phyloP scores from a whole-genome alignment of 2,329 filamentous ascomycete species.

The Pezicula radicicola region DNA sequence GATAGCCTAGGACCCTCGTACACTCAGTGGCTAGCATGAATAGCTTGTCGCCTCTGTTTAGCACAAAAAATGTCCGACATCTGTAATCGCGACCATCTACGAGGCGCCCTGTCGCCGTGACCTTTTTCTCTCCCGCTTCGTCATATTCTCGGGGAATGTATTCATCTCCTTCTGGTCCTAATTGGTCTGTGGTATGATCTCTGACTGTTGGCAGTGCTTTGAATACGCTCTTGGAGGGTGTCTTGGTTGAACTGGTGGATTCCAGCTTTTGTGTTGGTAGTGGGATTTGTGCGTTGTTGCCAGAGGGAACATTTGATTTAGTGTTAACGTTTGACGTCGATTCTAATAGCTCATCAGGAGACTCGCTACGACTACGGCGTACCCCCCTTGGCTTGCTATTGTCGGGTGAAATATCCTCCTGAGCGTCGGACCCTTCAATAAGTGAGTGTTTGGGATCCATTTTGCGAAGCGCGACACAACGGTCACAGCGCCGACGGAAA shows the following conservation, averaged over 20 bases:
- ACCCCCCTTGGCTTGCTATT: too few relatives aligned
- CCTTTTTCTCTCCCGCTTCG: conserved; percentile 91
- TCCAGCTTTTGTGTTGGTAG: too few relatives aligned
- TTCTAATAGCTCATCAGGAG: too few relatives aligned
- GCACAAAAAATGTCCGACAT: conserved; percentile 90
- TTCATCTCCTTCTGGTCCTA: conserved; percentile 85
- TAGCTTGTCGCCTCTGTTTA: conserved; percentile 87
- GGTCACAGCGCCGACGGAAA: too few relatives aligned
- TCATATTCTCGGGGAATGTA: conserved; percentile 93
- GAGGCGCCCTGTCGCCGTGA: conserved; percentile 77
- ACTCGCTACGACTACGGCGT: too few relatives aligned
- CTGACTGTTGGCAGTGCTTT: conserved; percentile 94
- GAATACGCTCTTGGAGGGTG: conserved; percentile 77
- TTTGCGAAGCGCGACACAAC: too few relatives aligned
- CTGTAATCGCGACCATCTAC: conserved; percentile 83
- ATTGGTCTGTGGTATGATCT: conserved; percentile 95
- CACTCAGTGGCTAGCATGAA: conserved; percentile 99
- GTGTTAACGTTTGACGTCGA: too few relatives aligned
- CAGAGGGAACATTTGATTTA: too few relatives aligned
- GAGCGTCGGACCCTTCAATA: too few relatives aligned
- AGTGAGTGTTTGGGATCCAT: too few relatives aligned
- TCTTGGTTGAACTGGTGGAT: conserved; percentile 27
- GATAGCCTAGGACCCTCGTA: conserved; percentile 86
- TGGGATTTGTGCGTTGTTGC: too few relatives aligned
- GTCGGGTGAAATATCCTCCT: too few relatives aligned